Conservation (phyloP, 1,284 basidiomycete species). For the Heterobasidion occidentale region DNA sequence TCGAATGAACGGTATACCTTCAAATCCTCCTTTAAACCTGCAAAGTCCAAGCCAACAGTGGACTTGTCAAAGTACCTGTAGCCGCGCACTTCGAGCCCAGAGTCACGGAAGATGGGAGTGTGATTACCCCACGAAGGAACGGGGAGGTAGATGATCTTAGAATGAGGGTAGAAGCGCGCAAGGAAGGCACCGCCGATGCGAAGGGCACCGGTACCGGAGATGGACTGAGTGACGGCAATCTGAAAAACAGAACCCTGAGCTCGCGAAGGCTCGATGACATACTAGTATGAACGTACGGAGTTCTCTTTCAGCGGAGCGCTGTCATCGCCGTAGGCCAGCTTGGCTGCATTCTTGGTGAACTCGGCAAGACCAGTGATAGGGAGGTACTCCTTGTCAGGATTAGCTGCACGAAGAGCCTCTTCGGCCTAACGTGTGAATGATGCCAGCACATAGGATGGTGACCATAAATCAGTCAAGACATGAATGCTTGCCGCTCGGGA, state of each 20-base stretch:
- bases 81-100: slow-evolving; percentile 86
- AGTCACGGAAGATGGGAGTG: slow-evolving; percentile 81
- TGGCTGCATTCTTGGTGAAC: slow-evolving; percentile 86
- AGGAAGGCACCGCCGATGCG: slow-evolving; percentile 95
- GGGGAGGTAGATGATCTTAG: slow-evolving; percentile 91
- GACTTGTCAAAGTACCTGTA: slow-evolving; percentile 96
- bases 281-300: slow-evolving; percentile 44
- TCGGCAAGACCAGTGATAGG: slow-evolving; percentile 89
- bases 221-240: slow-evolving; percentile 92
- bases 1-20: slow-evolving; percentile 37
- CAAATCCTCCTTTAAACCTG: slow-evolving; percentile 84
- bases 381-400: slow-evolving; percentile 95
- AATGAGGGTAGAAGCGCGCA: slow-evolving; percentile 80
- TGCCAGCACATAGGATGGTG: neutral
- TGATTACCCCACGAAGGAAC: slow-evolving; percentile 98
- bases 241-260: slow-evolving; percentile 21
- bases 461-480: neutral
- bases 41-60: slow-evolving; percentile 92
- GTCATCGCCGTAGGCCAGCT: slow-evolving; percentile 88
- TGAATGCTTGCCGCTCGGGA: neutral
- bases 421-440: slow-evolving; percentile 57
- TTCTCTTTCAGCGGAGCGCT: slow-evolving; percentile 70
- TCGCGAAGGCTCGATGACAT: slow-evolving; percentile 3
- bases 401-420: slow-evolving; percentile 56
- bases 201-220: slow-evolving; percentile 97